Conservation (phyloP, 768 basidiomycete species). For the Porpolomopsis calyptriformis region DNA sequence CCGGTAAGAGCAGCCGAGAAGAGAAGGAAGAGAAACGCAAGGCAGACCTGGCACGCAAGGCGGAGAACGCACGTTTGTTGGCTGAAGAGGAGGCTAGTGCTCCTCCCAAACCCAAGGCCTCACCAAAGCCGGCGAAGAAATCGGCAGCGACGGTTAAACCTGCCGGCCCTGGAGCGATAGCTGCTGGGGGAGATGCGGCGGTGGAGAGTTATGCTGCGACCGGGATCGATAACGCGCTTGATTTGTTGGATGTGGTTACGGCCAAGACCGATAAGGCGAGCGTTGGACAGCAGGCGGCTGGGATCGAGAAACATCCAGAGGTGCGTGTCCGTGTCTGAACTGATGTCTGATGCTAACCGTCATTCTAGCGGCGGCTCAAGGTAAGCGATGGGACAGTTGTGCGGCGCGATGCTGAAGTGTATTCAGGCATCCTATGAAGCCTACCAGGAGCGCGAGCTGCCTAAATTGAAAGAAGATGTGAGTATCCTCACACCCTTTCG, state of each 20-base stretch:
- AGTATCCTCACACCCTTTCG: constrained; percentile 14
- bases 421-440: constrained; percentile 77
- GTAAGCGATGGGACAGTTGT: constrained; percentile 23
- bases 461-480: constrained; percentile 66
- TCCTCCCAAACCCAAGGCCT: constrained; percentile 48
- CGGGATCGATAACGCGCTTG: constrained; percentile 84
- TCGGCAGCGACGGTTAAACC: constrained; percentile 44
- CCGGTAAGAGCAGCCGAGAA: constrained; percentile 50
- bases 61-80: constrained; percentile 72
- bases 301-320: constrained; percentile 87
- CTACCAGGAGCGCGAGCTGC: constrained; percentile 80
- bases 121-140: constrained; percentile 56
- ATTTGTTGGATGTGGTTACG: constrained; percentile 79
- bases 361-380: constrained; percentile 74
- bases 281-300: constrained; percentile 76
- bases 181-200: constrained; percentile 53
- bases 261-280: constrained; percentile 92
- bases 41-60: constrained; percentile 76
- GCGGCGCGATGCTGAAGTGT: constrained; percentile 1
- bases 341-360: constrained; percentile 12
- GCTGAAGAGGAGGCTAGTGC: constrained; percentile 76
- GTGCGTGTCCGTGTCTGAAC: constrained; percentile 30
- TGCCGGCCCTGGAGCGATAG: constrained; percentile 77
- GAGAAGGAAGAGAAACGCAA: constrained; percentile 74
- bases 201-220: constrained; percentile 70